phyloP scores from a whole-genome alignment of 2,329 filamentous ascomycete genomes.

The Diaporthe vaccinii region DNA sequence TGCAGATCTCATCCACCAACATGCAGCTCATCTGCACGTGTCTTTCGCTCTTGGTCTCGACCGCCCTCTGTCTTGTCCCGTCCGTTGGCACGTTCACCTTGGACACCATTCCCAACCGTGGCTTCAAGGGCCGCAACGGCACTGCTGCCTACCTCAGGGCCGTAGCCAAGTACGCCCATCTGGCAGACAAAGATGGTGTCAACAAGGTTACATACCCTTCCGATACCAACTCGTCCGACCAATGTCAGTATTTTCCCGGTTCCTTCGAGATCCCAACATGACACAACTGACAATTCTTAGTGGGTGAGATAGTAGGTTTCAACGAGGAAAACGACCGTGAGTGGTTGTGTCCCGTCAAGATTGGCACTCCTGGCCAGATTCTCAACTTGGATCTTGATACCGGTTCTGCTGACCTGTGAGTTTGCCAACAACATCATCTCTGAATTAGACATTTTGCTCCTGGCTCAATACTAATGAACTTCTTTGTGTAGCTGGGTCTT shows the following conservation, averaged over 20 bases:
- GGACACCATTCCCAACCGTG: conserved; percentile 51
- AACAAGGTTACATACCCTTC: conserved; percentile 23
- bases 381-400: conserved; percentile 81
- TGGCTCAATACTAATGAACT: conserved; percentile 34
- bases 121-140: conserved; percentile 51
- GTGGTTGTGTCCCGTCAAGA: conserved; percentile 72
- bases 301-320: conserved; percentile 46
- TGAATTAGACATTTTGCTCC: background rate
- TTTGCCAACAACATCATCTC: conserved; percentile 44
- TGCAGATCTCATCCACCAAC: conserved; percentile 23
- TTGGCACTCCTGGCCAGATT: conserved; percentile 70
- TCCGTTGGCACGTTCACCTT: conserved; percentile 47
- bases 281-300: conserved; percentile 7
- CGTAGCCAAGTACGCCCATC: conserved; percentile 48
- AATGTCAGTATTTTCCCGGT: conserved; percentile 41
- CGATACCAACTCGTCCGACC: too few relatives aligned
- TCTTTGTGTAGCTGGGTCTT: conserved; percentile 63
- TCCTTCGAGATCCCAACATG: conserved; percentile 28
- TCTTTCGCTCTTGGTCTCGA: conserved; percentile 35
- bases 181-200: conserved; percentile 55
- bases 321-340: conserved; percentile 60
- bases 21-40: conserved; percentile 35
- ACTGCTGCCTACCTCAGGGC: conserved; percentile 45
- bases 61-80: conserved; percentile 16
- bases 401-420: conserved; percentile 74